phyloP scores from a whole-genome alignment of 129 eudicot species.

The Flaveria trinervia region DNA sequence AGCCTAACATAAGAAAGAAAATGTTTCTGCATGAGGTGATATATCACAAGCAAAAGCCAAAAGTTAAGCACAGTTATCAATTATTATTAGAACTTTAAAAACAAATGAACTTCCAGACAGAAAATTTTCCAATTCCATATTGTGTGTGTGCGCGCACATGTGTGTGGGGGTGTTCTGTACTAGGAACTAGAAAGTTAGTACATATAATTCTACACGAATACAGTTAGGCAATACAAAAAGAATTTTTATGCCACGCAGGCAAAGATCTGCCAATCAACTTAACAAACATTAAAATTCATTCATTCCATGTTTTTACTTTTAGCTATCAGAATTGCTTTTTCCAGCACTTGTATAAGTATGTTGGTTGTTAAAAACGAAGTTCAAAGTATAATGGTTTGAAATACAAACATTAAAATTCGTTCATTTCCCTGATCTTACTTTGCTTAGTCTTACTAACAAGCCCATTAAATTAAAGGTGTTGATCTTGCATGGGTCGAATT shows the following conservation, averaged over 20 bases:
- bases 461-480: background rate
- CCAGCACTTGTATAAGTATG: background rate
- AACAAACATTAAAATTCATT: background rate
- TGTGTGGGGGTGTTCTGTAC: background rate
- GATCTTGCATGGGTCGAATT: background rate
- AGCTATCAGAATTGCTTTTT: background rate
- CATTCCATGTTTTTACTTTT: background rate
- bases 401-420: background rate
- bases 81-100: slow-evolving; percentile 10
- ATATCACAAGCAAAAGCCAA: background rate
- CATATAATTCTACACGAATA: background rate
- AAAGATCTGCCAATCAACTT: slow-evolving; percentile 1
- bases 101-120: slow-evolving; percentile 6
- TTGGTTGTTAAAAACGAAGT: background rate
- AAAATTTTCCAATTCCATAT: background rate
- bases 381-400: background rate
- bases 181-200: background rate
- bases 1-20: too few species aligned
- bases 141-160: background rate
- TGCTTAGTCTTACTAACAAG: background rate
- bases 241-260: background rate
- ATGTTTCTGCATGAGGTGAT: too few species aligned
- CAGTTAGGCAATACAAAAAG: background rate
- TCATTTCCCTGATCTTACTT: too few species aligned
- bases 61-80: background rate